Evolutionary conservation across 345 rosid genomes (phyloP).

Genomic region (Boechera stricta): DNA sequence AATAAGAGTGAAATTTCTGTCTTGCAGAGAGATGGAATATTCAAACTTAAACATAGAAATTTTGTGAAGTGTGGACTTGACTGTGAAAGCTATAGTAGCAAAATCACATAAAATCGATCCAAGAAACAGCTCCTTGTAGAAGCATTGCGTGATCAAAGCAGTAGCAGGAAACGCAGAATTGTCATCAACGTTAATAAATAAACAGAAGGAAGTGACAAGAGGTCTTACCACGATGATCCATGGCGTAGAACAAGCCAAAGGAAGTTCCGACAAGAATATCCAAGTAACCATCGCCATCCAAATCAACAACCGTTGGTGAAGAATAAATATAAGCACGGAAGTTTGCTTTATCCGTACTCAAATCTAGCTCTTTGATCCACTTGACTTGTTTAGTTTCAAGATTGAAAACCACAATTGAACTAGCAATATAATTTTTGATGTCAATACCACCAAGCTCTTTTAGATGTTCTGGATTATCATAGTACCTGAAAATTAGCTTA

Average conservation of each 20-base stretch:
- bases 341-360: constrained; percentile 73
- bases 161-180: constrained; percentile 3
- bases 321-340: constrained; percentile 92
- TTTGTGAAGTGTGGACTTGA: neutral
- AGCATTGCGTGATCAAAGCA: constrained; percentile 10
- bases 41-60: constrained; percentile 2
- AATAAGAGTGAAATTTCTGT: neutral
- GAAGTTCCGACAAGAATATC: constrained; percentile 98
- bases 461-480: constrained; percentile 88
- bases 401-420: constrained; percentile 89
- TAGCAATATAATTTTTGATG: constrained; percentile 87
- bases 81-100: constrained; percentile 14
- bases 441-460: constrained; percentile 90
- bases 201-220: constrained; percentile 17
- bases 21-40: constrained; percentile 14
- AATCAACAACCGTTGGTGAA: constrained; percentile 94
- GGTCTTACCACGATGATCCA: constrained; percentile 92
- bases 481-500: constrained; percentile 63
- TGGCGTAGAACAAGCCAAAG: constrained; percentile 89
- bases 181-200: neutral
- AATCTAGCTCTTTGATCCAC: constrained; percentile 82
- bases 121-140: constrained; percentile 10
- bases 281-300: constrained; percentile 99
- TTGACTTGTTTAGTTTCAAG: constrained; percentile 99
- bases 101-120: neutral